phyloP scores from a whole-genome alignment of 805 yeast genomes.

The Blastobotrys muscicola region DNA sequence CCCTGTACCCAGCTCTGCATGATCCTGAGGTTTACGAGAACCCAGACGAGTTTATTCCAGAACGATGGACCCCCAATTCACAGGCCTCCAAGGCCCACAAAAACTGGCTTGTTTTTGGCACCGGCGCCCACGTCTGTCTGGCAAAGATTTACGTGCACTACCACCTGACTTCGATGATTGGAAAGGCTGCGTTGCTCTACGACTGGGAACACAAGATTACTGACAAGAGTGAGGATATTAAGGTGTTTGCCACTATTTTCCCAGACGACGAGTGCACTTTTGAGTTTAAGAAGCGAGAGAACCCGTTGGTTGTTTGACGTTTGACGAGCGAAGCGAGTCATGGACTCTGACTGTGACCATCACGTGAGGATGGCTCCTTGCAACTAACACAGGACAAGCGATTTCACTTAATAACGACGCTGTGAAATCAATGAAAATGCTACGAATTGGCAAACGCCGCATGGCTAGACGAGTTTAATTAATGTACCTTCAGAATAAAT shows the following conservation, averaged over 20 bases:
- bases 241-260: constrained; percentile 96
- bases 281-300: constrained; percentile 37
- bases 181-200: constrained; percentile 75
- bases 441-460: too few species aligned
- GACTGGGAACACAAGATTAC: constrained; percentile 81
- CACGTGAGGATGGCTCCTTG: too few species aligned
- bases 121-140: constrained; percentile 93
- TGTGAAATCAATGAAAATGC: too few species aligned
- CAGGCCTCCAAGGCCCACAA: constrained; percentile 66
- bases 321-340: too few species aligned
- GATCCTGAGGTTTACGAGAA: constrained; percentile 94
- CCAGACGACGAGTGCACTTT: constrained; percentile 90
- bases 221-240: constrained; percentile 77
- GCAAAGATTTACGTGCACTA: constrained; percentile 92
- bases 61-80: constrained; percentile 79
- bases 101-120: constrained; percentile 95
- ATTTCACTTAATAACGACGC: too few species aligned
- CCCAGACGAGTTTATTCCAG: constrained; percentile 92
- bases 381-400: too few species aligned
- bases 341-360: too few species aligned
- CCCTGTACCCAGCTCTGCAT: constrained; percentile 90
- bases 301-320: neutral
- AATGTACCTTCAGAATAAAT: too few species aligned
- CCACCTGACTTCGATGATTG: constrained; percentile 81
- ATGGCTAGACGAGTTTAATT: too few species aligned